Evolutionary conservation across 2,329 filamentous ascomycete species (phyloP), one percentile per base, ranked within the genome.

Genomic region (Nemania sp.): DNA sequence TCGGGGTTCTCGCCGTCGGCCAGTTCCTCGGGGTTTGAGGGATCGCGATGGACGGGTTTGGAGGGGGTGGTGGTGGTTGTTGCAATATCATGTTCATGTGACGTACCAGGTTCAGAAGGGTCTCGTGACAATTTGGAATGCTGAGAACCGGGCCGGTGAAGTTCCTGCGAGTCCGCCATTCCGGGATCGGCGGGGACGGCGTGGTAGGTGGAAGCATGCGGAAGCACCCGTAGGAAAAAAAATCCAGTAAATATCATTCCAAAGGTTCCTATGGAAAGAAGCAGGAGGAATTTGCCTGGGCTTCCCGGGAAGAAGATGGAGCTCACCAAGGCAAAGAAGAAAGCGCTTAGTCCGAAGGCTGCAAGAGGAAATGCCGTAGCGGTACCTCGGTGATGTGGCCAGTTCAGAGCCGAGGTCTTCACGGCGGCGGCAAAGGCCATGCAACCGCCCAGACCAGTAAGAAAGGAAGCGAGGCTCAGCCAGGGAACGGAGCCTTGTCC

Each of bases 301-400:
- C 97, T 89, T 45, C 93, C 93, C 2, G 93, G 92, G 77, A 97
- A 94, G 47, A 93, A 83, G 54, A 97, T 77, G 20, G 89, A 88
- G 24, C 93, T 93, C 38, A 97, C 81, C 2, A 90, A 86, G 0
- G 96, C 95, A 82, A 98, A 99, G 83, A 98, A 97, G 81, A 99
- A 96, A 62, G 96, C 96, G 78, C 94, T 98, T 65, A 99, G 82
- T 2, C 96, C 96, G 77, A 98, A 98, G 2, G 93, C 94, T 64
- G 96, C 93, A 64, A 98, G 82, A 5, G 96, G 95, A 74, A 98
- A 96, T 1, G 94, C 94, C 5, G 96, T 98, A 5, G 96, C 96
- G 3, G 95, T 97, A 63, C 96, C 96, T 71, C 96, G 89, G 78
- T 97, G 92, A 66, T 91, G 88, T 13, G 95, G 95, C 89, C 94